Conservation (phyloP, 1,139 yeast genomes). For the Magnusiomyces ingens region DNA sequence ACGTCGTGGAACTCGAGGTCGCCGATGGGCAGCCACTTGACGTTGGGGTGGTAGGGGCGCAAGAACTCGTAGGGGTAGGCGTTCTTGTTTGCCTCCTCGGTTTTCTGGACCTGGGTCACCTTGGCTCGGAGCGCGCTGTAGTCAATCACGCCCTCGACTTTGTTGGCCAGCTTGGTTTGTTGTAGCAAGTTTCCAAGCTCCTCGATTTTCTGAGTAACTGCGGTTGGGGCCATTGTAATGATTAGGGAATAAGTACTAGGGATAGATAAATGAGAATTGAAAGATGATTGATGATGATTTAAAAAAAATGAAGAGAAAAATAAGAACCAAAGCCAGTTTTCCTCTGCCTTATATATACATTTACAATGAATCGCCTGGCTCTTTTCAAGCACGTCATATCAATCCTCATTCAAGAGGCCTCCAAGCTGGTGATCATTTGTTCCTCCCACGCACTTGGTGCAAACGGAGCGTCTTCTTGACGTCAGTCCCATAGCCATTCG, state of each 20-base stretch:
- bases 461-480: too few relatives aligned
- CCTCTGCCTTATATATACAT: too few relatives aligned
- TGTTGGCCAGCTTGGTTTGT: background rate
- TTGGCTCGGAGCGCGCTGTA: background rate
- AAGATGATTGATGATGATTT: too few relatives aligned
- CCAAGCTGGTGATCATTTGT: too few relatives aligned
- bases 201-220: background rate
- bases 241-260: background rate
- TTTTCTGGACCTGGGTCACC: slow-evolving; percentile 6
- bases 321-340: too few relatives aligned
- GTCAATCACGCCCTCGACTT: background rate
- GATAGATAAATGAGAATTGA: too few relatives aligned
- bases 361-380: too few relatives aligned
- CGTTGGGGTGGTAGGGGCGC: slow-evolving; percentile 31
- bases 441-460: too few relatives aligned
- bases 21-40: slow-evolving; percentile 26
- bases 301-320: too few relatives aligned
- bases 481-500: too few relatives aligned
- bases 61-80: slow-evolving; percentile 26
- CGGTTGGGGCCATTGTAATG: background rate
- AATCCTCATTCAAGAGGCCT: too few relatives aligned
- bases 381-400: too few relatives aligned
- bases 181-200: background rate
- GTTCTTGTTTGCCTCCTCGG: slow-evolving; percentile 3
- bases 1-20: slow-evolving; percentile 21